Base-by-base conservation (phyloP, 768 basidiomycete species). In the Pisolithus orientalis region DNA sequence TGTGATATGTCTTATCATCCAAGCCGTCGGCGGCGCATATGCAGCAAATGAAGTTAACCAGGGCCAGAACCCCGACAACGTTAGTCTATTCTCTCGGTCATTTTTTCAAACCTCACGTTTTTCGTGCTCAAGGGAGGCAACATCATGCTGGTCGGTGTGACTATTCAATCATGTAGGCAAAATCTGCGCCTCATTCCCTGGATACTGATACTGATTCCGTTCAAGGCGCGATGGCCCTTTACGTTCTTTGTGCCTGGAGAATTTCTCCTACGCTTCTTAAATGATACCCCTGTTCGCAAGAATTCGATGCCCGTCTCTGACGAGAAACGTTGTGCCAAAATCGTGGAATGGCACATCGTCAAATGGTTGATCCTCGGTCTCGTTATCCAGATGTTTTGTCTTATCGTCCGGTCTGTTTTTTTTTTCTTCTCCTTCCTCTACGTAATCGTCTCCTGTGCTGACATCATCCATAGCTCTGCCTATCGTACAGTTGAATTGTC, bases 121-220 rank as follows among this genome's bases (percentile, higher is more conserved):
- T 32, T 64, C 62, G 14, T 14, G 32, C 24, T 6, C 28, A 50
- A 74, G 70, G 80, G 79, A 4, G 75, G 72, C 13, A 59, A 77
- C 45, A 71, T 83, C 59, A 84, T 85, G 82, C 71, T 84, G 10
- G 80, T 68, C 1, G 85, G 84, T 45, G 85, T 87, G 54, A 69
- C 71, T 16, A 76, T 85, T 59, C 84, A 87, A 59, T 64, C 83
- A 51, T 62, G 75, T 75, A 37, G 50, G 73, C 65, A 24, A 2
- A 10, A 28, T 32, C 42, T 61, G 63, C 39, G 27, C 73, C 55
- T 6, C 25, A 14, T 16, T 1, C n/a, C 47, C 29, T 9, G 28
- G 11, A 16, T 5, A 16, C 4, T 14, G 44, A 1, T 52, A 9
- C 44, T 7, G n/a, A 32, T 28, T 14, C 6, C 16, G 21, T 42